Base-by-base conservation (phyloP, 257 asterid species). In the Rauvolfia tetraphylla region DNA sequence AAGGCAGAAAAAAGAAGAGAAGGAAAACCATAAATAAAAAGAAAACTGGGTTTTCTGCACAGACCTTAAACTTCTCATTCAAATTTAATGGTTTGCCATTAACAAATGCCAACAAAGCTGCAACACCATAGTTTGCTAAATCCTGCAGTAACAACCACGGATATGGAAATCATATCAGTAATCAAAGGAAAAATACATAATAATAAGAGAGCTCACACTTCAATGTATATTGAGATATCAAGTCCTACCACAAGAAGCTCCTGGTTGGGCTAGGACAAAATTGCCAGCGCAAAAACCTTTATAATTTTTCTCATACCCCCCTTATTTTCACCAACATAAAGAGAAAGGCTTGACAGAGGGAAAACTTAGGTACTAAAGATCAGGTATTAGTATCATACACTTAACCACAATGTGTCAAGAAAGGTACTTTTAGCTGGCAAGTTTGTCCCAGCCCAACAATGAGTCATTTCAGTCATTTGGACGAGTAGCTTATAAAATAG, bases 121-220 rank as follows among this genome's bases (percentile, higher is more conserved):
- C 84, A 18, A 92, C 95, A 70, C 97, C 97, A 39, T 88, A 90
- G 72, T 87, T 90, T 78, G 92, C 86, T 78, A 90, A 81, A 11
- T 87, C 92, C 96, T 92, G 72, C 61, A 73, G 49, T 72, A 76
- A 80, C 58, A 83, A 73, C 41, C 7, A 79, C 17, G 51, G 27
- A 44, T 38, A 75, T 20, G 74, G 34, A 39, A 17, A 75, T 74
- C 74, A 67, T 10, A 38, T 18, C 38, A 70, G 27, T 38, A 49
- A 70, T 70, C 25, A 17, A 15, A 70, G 58, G n/a, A 46, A 41
- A 70, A 14, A 15, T 13, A 27, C 13, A 23, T 46, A 22, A 46
- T 25, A 44, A n/a, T n/a, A n/a, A 44, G 38, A 44, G 25, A 36
- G 25, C 34, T 25, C n/a, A 70, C 6, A 10, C 8, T 69, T 69